phyloP scores from a whole-genome alignment of 257 asterid species.

The Ballota nigra region DNA sequence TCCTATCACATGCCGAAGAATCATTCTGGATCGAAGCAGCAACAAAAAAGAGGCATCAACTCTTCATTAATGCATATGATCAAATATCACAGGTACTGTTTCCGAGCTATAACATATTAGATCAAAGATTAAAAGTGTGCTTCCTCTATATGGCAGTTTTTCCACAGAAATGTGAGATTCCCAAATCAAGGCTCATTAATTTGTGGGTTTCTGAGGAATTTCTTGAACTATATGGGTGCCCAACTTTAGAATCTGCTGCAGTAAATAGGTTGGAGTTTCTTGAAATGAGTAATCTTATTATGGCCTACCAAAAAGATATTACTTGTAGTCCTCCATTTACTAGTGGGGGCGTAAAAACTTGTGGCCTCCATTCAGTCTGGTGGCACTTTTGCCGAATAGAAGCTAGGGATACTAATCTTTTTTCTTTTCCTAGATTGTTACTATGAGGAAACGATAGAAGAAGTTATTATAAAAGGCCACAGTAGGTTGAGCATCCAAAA shows the following conservation, averaged over 20 bases:
- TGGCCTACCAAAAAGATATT: background rate
- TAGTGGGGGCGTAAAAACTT: too few relatives aligned
- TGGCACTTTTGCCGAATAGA: too few relatives aligned
- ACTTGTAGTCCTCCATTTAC: too few relatives aligned
- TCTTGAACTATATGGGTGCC: background rate
- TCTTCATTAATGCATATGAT: too few relatives aligned
- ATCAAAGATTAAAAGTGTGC: background rate
- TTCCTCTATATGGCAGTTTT: slow-evolving; percentile 5
- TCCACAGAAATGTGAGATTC: background rate
- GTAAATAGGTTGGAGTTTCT: background rate
- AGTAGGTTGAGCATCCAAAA: background rate
- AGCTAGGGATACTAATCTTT: too few relatives aligned
- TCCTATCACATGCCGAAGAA: too few relatives aligned
- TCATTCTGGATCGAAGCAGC: too few relatives aligned
- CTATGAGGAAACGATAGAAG: background rate
- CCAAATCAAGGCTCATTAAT: background rate
- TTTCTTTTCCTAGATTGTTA: background rate
- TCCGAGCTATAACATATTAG: slow-evolving; percentile 20
- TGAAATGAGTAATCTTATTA: background rate
- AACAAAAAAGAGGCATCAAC: too few relatives aligned
- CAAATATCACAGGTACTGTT: too few relatives aligned
- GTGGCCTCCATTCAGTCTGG: background rate
- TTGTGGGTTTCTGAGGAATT: slow-evolving; percentile 15
- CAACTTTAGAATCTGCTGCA: background rate
- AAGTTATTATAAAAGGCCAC: background rate